Conservation (phyloP, 305 asterid genomes). For the Withania somnifera region DNA sequence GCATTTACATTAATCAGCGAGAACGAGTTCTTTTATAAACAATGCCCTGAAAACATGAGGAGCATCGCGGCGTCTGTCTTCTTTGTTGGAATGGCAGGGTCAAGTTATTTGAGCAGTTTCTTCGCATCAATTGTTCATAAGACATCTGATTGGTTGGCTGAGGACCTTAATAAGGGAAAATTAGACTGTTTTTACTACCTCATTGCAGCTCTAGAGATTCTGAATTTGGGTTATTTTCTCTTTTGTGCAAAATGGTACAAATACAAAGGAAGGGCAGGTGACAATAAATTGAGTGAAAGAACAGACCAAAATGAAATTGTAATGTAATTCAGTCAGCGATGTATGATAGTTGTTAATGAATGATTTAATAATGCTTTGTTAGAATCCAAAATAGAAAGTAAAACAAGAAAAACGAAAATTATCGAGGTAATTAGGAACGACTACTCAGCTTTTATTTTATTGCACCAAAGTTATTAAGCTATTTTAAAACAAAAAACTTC, state of each 20-base stretch:
- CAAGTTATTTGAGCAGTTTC: conserved; percentile 29
- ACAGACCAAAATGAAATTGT: not conserved
- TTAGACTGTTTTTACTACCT: conserved; percentile 41
- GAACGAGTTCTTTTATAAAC: conserved; percentile 39
- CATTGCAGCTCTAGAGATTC: conserved; percentile 18
- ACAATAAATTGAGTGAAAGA: not conserved
- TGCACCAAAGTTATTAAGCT: not conserved
- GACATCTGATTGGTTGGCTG: conserved; percentile 44
- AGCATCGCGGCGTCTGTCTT: conserved; percentile 36
- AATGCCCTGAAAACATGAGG: conserved; percentile 55
- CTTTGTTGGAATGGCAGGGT: conserved; percentile 31
- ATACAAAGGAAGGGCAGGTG: conserved; percentile 24
- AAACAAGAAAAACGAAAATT: not conserved
- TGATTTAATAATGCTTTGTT: not conserved
- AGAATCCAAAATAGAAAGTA: not conserved
- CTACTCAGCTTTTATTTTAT: not conserved
- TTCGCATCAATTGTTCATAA: conserved; percentile 31
- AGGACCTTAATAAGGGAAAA: conserved; percentile 46
- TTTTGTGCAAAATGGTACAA: conserved; percentile 32
- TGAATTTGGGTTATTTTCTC: conserved; percentile 39
- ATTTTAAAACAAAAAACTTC: not conserved
- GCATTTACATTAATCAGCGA: conserved; percentile 35
- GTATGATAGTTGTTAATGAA: not conserved
- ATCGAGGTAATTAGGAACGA: not conserved
- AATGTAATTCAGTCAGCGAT: not conserved